These are phyloP conservation scores for Psilocybe subaeruginosa DNA, from an alignment of 768 basidiomycete genomes.

Conservation along the genomic window DNA sequence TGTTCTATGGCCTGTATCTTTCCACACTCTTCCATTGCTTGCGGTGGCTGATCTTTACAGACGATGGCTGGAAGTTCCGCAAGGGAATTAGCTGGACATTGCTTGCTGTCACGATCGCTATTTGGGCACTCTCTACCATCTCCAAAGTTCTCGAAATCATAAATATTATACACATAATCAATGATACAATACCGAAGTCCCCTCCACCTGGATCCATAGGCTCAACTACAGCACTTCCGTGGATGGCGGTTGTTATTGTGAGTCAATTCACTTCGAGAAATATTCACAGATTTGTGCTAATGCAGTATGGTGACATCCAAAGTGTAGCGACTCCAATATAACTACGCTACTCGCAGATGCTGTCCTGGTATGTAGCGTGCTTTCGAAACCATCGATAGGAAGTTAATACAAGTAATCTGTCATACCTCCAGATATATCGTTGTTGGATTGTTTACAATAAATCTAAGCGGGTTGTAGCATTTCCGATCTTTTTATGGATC, in stretches of 20 bases:
- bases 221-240: neutral
- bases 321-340: constrained; percentile 12
- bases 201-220: neutral
- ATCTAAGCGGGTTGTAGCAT: constrained; percentile 9
- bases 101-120: constrained; percentile 1
- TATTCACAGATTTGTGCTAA: neutral
- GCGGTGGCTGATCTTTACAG: constrained; percentile 14
- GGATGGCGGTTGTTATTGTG: neutral
- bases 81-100: constrained; percentile 10
- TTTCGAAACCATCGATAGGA: neutral
- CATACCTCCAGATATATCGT: constrained; percentile 20
- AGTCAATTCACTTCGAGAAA: neutral
- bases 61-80: constrained; percentile 14
- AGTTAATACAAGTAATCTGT: neutral
- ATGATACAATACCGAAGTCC: neutral
- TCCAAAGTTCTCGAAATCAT: neutral
- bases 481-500: constrained; percentile 22
- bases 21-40: constrained; percentile 7
- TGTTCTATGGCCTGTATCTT: constrained; percentile 10
- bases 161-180: neutral
- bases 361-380: constrained; percentile 8
- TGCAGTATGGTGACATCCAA: neutral
- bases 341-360: constrained; percentile 14
- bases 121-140: neutral
- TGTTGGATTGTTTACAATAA: constrained; percentile 23